Conservation (phyloP, 1,284 basidiomycete species). For the Afroboletus lepidellus region DNA sequence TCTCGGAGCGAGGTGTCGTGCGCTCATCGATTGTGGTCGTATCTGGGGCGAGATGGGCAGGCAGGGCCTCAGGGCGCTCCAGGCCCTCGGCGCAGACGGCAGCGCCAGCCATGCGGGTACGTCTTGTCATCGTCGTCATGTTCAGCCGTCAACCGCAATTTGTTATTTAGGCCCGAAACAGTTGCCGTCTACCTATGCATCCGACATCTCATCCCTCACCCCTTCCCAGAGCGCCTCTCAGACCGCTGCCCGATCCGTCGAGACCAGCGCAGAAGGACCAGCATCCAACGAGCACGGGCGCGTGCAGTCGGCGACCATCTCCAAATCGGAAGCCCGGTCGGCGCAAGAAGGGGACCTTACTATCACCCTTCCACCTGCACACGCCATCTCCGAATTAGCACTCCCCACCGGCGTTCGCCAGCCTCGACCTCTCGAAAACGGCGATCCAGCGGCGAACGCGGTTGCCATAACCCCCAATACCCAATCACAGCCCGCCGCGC, state of each 20-base stretch:
- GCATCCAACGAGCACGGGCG: neutral
- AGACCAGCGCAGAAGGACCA: constrained; percentile 14
- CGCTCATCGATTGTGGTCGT: constrained; percentile 65
- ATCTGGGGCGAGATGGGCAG: constrained; percentile 65
- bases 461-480: neutral
- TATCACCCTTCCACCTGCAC: constrained; percentile 53
- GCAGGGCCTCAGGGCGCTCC: constrained; percentile 47
- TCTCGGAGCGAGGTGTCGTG: constrained; percentile 56
- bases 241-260: constrained; percentile 15
- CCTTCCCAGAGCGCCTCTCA: constrained; percentile 71
- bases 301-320: neutral
- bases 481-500: neutral
- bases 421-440: constrained; percentile 3
- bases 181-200: constrained; percentile 29
- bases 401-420: constrained; percentile 35
- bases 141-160: neutral
- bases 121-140: constrained; percentile 14
- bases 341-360: constrained; percentile 10
- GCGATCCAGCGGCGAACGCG: neutral
- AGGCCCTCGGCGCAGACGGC: constrained; percentile 20
- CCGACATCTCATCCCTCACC: constrained; percentile 51
- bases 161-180: neutral
- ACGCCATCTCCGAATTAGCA: constrained; percentile 49
- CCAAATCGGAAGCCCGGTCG: neutral
- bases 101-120: constrained; percentile 16